Evolutionary conservation across 1,284 basidiomycete genomes (phyloP), one percentile per base, ranked within the genome.

Genomic region (Cryptococcus amylolentus): DNA sequence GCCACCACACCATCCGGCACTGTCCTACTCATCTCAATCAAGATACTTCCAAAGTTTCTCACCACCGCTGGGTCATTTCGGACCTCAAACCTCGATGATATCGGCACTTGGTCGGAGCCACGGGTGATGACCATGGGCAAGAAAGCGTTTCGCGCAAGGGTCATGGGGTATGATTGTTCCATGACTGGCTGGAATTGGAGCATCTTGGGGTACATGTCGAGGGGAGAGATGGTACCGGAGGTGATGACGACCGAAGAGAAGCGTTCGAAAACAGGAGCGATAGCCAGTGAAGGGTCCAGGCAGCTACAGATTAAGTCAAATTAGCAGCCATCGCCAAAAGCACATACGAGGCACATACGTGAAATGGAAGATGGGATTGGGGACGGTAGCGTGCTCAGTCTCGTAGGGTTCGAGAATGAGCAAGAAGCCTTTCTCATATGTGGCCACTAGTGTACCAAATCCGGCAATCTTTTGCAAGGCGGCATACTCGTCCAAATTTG

Each of bases 141-240:
- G 80, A 99, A 99, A 57, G 93, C 92, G 70, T 98, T 96, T 56
- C 96, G 85, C 4, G 91, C 90, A 37, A 99, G 83, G 13, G 96
- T 97, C 96, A 99, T 99, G 3, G 95, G 85, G 78, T 98, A 99
- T 3, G 89, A 91, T 77, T 98, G 95, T 79, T 96, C 90, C 10
- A 97, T 90, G 23, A 96, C 92, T 2, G 96, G 94, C 35, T 92
- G 92, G 75, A 99, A 99, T 68, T 95, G 91, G 44, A 99, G 83
- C 89, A 99, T 99, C 79, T 98, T 99, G 23, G 96, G 96, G 77
- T 99, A 79, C 96, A 99, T 99, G 79, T 99, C 96, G 55, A 98
- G 80, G 5, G 96, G 96, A 7, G 93, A 97, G 67, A 99, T 94
- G 35, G 96, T 98, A 67, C 96, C 96, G 13, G 92, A 97, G 0